These are phyloP conservation scores for Pisolithus albus DNA, from an alignment of 768 basidiomycete species.

Conservation along the genomic window DNA sequence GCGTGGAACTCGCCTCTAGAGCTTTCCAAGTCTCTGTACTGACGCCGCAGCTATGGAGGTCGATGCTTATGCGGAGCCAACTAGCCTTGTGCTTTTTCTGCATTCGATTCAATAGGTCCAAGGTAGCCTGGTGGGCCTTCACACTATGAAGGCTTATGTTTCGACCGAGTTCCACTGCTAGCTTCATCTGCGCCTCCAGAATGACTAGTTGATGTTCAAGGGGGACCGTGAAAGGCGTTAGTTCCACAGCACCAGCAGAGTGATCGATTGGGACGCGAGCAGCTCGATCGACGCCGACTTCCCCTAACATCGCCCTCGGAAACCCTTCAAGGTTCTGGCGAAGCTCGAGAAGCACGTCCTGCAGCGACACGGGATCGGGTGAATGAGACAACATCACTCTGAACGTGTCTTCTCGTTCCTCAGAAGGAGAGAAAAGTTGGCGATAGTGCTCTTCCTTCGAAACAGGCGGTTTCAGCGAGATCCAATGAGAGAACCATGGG, in stretches of 20 bases:
- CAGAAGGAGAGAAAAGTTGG: constrained; percentile 49
- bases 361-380: constrained; percentile 65
- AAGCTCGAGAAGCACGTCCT: constrained; percentile 52
- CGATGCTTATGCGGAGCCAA: constrained; percentile 69
- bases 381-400: constrained; percentile 53
- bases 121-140: constrained; percentile 61
- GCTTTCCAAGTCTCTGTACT: constrained; percentile 68
- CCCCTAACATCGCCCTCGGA: constrained; percentile 79
- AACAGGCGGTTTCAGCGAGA: constrained; percentile 39
- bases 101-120: constrained; percentile 59
- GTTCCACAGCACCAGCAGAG: constrained; percentile 39
- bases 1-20: constrained; percentile 53
- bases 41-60: constrained; percentile 86
- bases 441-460: constrained; percentile 74
- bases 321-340: constrained; percentile 52
- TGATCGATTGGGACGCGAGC: constrained; percentile 66
- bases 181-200: constrained; percentile 75
- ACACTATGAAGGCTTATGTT: constrained; percentile 89
- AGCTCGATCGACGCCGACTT: constrained; percentile 83
- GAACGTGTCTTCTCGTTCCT: constrained; percentile 38
- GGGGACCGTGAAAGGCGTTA: constrained; percentile 76
- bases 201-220: constrained; percentile 74
- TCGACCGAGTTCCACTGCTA: constrained; percentile 74
- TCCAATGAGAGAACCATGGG: constrained; percentile 87
- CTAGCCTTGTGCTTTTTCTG: constrained; percentile 45